phyloP scores from a whole-genome alignment of 164 flowering plant species.

The Tinospora cordifolia region DNA sequence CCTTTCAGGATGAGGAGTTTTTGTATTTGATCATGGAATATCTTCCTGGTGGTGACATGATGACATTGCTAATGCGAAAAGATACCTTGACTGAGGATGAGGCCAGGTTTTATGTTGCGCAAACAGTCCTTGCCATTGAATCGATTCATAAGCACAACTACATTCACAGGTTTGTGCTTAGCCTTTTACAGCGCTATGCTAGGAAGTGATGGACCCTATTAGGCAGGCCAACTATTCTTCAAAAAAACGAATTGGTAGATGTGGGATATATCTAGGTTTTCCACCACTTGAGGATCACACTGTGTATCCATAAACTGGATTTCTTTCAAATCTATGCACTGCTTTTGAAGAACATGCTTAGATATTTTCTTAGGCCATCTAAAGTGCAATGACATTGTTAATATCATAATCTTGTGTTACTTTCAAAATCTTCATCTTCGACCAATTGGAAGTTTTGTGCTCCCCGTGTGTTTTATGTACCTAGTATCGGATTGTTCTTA shows the following conservation, averaged over 20 bases:
- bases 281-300: not conserved
- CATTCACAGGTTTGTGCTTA: slow-evolving; percentile 37
- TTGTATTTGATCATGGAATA: slow-evolving; percentile 47
- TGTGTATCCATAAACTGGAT: not conserved
- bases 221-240: not conserved
- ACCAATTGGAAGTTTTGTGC: not conserved
- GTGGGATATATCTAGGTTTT: not conserved
- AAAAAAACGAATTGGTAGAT: not conserved
- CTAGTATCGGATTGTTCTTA: not conserved
- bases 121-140: slow-evolving; percentile 48
- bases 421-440: not conserved
- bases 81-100: slow-evolving; percentile 46
- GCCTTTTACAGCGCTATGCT: not conserved
- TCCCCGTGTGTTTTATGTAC: not conserved
- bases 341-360: not conserved
- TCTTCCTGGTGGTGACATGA: slow-evolving; percentile 56
- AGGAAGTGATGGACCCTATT: not conserved
- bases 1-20: slow-evolving; percentile 49
- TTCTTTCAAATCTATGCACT: not conserved
- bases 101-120: slow-evolving; percentile 43
- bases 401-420: not conserved
- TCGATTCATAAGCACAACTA: slow-evolving; percentile 52
- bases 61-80: slow-evolving; percentile 49
- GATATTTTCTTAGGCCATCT: not conserved
- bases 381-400: not conserved